These are phyloP conservation scores for Fusarium luffae DNA, from an alignment of 2,329 filamentous ascomycete genomes.

Conservation along the genomic window DNA sequence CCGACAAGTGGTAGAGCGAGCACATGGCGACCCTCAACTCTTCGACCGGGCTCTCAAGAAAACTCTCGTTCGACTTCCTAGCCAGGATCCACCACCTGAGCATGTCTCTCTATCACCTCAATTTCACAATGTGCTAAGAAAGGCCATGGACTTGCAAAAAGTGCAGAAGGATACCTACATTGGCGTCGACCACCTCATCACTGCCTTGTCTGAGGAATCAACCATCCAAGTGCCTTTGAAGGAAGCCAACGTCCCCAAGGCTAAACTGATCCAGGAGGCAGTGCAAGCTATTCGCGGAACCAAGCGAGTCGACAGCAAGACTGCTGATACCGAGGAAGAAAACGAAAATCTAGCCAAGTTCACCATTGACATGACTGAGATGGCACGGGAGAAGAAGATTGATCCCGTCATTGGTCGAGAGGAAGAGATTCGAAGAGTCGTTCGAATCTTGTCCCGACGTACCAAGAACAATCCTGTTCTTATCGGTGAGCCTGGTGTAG, in stretches of 20 bases:
- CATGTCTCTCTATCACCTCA: slow-evolving; percentile 83
- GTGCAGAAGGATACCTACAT: slow-evolving; percentile 98
- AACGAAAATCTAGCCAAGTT: slow-evolving; percentile 98
- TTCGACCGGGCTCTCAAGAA: slow-evolving; percentile 94
- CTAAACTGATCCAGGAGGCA: slow-evolving; percentile 91
- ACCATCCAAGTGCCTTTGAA: slow-evolving; percentile 78
- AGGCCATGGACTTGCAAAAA: slow-evolving; percentile 90
- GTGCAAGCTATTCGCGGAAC: slow-evolving; percentile 92
- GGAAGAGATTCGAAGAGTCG: slow-evolving; percentile 91
- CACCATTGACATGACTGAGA: slow-evolving; percentile 96
- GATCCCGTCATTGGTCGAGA: slow-evolving; percentile 97
- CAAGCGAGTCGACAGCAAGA: slow-evolving; percentile 93
- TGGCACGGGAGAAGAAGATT: slow-evolving; percentile 97
- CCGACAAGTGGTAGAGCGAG: slow-evolving; percentile 92
- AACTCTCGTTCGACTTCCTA: slow-evolving; percentile 86
- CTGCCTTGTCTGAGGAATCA: slow-evolving; percentile 81
- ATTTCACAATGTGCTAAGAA: slow-evolving; percentile 83
- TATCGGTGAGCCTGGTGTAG: slow-evolving; percentile 97
- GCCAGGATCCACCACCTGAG: slow-evolving; percentile 94
- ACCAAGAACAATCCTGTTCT: slow-evolving; percentile 99
- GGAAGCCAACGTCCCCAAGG: slow-evolving; percentile 90
- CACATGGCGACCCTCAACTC: slow-evolving; percentile 89
- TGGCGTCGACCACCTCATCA: slow-evolving; percentile 94
- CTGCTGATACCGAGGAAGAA: slow-evolving; percentile 90
- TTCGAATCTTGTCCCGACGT: slow-evolving; percentile 89